Conservation (phyloP, 331 rosid genomes). For the Malus hybrid region DNA sequence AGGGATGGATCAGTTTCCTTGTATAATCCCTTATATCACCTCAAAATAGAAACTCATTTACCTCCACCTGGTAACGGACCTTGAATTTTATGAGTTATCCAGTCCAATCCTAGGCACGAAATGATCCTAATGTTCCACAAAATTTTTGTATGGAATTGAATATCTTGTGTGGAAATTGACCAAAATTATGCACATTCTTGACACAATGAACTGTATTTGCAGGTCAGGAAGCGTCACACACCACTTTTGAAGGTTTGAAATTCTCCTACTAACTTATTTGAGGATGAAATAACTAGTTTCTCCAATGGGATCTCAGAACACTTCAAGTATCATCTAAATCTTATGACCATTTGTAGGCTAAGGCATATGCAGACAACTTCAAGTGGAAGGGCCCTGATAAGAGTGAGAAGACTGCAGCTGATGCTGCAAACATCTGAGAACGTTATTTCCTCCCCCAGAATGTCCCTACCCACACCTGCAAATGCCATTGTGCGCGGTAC, state of each 20-base stretch:
- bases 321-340: background rate
- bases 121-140: background rate
- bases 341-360: constrained; percentile 34
- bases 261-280: background rate
- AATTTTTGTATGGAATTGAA: constrained; percentile 20
- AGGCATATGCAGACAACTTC: constrained; percentile 75
- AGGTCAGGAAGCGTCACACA: constrained; percentile 74
- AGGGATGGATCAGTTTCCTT: background rate
- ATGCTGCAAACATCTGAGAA: background rate
- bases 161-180: background rate
- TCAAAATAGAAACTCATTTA: background rate
- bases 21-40: background rate
- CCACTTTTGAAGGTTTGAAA: constrained; percentile 65
- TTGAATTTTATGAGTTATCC: background rate
- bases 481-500: background rate
- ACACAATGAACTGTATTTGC: constrained; percentile 15
- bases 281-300: background rate
- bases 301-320: too few species aligned
- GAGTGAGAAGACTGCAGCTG: constrained; percentile 29
- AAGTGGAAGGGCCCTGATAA: constrained; percentile 80
- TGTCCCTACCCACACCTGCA: background rate
- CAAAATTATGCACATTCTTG: background rate
- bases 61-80: background rate
- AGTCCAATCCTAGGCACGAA: background rate
- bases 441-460: background rate